Base-by-base conservation (phyloP, 371 early-diverging fungal genomes). In the Mucor mucedo region DNA sequence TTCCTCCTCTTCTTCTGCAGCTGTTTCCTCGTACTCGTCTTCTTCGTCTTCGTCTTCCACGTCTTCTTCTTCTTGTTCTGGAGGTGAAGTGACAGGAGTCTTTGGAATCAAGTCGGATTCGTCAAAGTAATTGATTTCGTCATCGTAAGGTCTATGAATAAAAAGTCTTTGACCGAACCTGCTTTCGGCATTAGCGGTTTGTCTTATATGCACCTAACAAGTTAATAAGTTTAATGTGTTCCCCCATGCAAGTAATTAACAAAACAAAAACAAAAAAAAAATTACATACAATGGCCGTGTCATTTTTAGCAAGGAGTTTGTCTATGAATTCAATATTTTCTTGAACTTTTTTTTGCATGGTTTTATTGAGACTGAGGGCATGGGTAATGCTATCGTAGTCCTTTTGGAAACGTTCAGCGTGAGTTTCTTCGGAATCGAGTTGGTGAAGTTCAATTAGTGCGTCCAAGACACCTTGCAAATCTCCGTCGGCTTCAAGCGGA, bases 301-400 rank as follows among this genome's bases (percentile, higher is more conserved):
- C 50, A 16, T 66, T 72, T 1, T 32, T 40, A 30, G 58, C 32
- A 29, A 76, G 49, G 16, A 55, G 44, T 16, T 58, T 11, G 21
- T 71, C 58, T 14, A 73, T 70, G 13, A 57, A 33, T 9, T 28
- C 33, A 33, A 77, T 62, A 21, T 21, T 21, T 21, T 21, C 21
- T 28, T 71, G 66, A 0, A 57, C 69, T 52, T 55, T 49, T 0
- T 57, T 14, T 16, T 71, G 69, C 60, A 77, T 52, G 16, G 61
- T 48, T 40, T 58, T 55, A 40, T 73, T 77, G 6, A 71, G 11
- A 7, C 39, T n/a, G n/a, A 71, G 39, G 1, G 77, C 71, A 30
- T 69, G 65, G 0, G 49, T 30, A 28, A 71, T 65, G 14, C 52
- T 57, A 6, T 48, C 16, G 28, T 53, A 30, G 28, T 65, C 41